phyloP scores from a whole-genome alignment of 2,329 filamentous ascomycete species.

The Nemania diffusa region DNA sequence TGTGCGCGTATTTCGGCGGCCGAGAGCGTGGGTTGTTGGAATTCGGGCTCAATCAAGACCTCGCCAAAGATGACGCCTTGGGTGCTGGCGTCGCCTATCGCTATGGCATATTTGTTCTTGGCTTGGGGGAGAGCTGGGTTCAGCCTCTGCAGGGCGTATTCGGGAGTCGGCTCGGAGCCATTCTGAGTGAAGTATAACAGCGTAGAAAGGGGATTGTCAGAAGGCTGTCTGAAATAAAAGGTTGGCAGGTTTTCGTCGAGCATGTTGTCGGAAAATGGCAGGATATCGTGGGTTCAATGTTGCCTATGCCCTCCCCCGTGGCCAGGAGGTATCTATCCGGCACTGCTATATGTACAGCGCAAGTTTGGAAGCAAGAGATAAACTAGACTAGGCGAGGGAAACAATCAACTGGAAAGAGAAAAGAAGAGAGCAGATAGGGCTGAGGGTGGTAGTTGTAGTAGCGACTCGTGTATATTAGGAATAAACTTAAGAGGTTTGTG shows the following conservation, averaged over 20 bases:
- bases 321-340: too few relatives aligned
- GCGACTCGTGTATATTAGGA: not conserved
- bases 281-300: constrained; percentile 1
- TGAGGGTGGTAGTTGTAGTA: too few relatives aligned
- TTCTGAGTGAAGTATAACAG: constrained; percentile 72
- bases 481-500: not conserved
- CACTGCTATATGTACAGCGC: not conserved
- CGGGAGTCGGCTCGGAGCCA: constrained; percentile 81
- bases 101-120: constrained; percentile 86
- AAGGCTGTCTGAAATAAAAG: constrained; percentile 64
- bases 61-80: constrained; percentile 88
- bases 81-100: constrained; percentile 83
- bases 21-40: constrained; percentile 83
- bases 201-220: constrained; percentile 65
- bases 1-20: constrained; percentile 81
- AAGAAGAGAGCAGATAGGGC: not conserved
- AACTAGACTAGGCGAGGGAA: not conserved
- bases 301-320: constrained; percentile 5
- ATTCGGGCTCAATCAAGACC: constrained; percentile 84
- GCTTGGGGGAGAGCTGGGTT: constrained; percentile 76
- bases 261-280: constrained; percentile 62
- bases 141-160: constrained; percentile 82
- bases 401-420: not conserved
- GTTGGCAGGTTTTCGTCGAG: constrained; percentile 94
- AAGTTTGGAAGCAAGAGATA: not conserved